Evolutionary conservation across 345 rosid species (phyloP).

Genomic region (Litchi chinensis): DNA sequence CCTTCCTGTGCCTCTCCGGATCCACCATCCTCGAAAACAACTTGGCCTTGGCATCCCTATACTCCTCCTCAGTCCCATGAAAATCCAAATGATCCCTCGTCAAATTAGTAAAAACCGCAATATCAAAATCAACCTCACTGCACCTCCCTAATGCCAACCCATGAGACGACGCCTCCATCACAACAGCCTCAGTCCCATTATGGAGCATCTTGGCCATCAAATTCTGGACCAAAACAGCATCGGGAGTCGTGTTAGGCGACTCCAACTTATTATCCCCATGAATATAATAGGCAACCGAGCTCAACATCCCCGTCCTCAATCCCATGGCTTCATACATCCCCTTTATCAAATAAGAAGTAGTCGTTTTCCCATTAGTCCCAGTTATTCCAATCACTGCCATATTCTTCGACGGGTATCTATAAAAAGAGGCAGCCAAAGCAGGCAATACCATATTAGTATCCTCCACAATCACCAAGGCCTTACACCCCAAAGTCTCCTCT

Average conservation of each 20-base stretch:
- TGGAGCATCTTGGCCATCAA: conserved; percentile 96
- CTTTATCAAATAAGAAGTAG: conserved; percentile 71
- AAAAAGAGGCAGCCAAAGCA: conserved; percentile 82
- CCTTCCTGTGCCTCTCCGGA: conserved; percentile 90
- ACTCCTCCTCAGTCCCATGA: conserved; percentile 75
- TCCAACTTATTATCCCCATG: conserved; percentile 76
- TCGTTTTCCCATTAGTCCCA: conserved; percentile 81
- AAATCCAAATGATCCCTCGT: conserved; percentile 55
- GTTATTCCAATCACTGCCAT: conserved; percentile 86
- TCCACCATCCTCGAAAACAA: conserved; percentile 86
- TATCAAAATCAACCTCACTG: conserved; percentile 82
- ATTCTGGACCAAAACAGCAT: conserved; percentile 84
- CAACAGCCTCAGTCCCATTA: conserved; percentile 88
- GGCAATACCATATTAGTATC: conserved; percentile 81
- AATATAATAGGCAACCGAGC: conserved; percentile 67
- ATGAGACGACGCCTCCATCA: conserved; percentile 85
- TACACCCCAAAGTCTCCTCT: conserved; percentile 86
- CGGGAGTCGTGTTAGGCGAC: conserved; percentile 53
- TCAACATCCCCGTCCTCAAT: conserved; percentile 85
- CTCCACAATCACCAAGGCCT: conserved; percentile 90
- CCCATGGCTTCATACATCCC: conserved; percentile 96
- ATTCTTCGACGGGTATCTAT: conserved; percentile 68
- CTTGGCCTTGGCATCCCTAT: conserved; percentile 79
- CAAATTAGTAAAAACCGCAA: conserved; percentile 84
- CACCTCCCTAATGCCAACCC: conserved; percentile 72